phyloP scores from a whole-genome alignment of 2,329 filamentous ascomycete species.

The Beauveria australis region DNA sequence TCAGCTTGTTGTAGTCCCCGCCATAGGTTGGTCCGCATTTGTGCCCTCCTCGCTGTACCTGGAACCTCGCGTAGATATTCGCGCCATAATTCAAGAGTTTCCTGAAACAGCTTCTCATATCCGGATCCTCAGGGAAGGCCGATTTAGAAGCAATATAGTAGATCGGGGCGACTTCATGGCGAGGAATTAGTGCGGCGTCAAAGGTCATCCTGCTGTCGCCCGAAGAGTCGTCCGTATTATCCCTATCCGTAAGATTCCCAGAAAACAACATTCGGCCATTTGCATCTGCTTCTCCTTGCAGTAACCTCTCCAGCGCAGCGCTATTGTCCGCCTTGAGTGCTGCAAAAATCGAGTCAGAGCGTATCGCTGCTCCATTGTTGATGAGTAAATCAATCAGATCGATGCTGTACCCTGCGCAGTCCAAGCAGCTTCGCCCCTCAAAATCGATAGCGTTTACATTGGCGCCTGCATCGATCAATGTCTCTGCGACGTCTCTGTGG shows the following conservation, averaged over 20 bases:
- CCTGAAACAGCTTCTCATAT: not conserved
- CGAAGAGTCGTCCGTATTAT: not conserved
- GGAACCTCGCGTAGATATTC: not conserved
- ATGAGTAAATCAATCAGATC: conserved; percentile 5
- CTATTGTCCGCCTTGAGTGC: conserved; percentile 7
- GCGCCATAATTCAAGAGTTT: not conserved
- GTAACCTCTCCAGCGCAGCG: not conserved
- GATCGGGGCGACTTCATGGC: not conserved
- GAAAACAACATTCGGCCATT: not conserved
- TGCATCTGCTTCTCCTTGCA: not conserved
- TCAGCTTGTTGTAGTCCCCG: not conserved
- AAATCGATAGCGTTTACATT: conserved; percentile 10
- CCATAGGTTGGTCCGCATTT: not conserved
- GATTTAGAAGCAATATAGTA: not conserved
- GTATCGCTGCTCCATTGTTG: conserved; percentile 1
- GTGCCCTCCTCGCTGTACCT: not conserved
- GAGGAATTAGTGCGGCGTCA: not conserved
- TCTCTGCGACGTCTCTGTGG: conserved; percentile 1
- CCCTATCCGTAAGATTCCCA: not conserved
- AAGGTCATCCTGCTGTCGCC: not conserved
- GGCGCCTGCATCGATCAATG: conserved; percentile 5
- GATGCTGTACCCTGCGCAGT: not conserved
- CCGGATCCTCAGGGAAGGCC: not conserved
- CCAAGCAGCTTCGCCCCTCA: conserved; percentile 11
- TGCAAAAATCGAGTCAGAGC: not conserved